Percentiles rank a stretch among this genome's conserved stretches.
Evolutionary conservation across 2,329 filamentous ascomycete genomes (phyloP).

Genomic region (Chaetomium strumarium): DNA sequence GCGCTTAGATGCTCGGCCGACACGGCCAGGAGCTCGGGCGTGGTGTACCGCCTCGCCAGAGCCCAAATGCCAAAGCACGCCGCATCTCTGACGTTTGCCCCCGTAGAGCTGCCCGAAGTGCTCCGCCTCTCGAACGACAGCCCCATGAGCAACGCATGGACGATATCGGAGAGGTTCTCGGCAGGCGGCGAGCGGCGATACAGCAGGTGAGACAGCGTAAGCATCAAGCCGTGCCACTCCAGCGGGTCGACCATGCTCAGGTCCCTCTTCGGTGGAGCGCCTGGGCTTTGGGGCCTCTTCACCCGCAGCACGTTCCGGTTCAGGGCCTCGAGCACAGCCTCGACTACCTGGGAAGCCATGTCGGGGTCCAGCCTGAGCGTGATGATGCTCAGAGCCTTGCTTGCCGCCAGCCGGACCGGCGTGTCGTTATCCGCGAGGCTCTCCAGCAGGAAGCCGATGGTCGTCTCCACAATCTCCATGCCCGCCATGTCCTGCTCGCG

Average conservation of each 20-base stretch:
- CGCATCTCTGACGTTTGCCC: constrained; percentile 87
- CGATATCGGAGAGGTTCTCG: constrained; percentile 62
- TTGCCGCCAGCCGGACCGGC: constrained; percentile 81
- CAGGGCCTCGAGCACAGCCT: constrained; percentile 72
- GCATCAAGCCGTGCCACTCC: constrained; percentile 86
- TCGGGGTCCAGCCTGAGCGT: constrained; percentile 71
- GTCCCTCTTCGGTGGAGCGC: constrained; percentile 44
- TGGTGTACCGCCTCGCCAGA: constrained; percentile 78
- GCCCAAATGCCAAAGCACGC: constrained; percentile 97
- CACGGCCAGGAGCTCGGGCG: constrained; percentile 65
- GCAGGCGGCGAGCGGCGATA: constrained; percentile 77
- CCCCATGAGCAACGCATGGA: constrained; percentile 71
- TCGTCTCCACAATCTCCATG: constrained; percentile 63
- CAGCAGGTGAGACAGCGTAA: constrained; percentile 80
- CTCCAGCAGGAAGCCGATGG: constrained; percentile 76
- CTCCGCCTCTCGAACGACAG: constrained; percentile 85
- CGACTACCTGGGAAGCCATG: constrained; percentile 82
- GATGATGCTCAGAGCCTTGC: constrained; percentile 85
- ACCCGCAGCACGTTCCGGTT: constrained; percentile 52
- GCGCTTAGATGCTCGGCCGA: constrained; percentile 40
- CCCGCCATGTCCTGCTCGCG: constrained; percentile 38
- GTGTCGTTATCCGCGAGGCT: constrained; percentile 81
- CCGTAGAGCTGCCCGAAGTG: constrained; percentile 75
- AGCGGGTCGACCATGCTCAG: constrained; percentile 72
- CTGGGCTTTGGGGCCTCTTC: constrained; percentile 32